phyloP scores from a whole-genome alignment of 805 yeast genomes.

The Yarrowia osloensis region DNA sequence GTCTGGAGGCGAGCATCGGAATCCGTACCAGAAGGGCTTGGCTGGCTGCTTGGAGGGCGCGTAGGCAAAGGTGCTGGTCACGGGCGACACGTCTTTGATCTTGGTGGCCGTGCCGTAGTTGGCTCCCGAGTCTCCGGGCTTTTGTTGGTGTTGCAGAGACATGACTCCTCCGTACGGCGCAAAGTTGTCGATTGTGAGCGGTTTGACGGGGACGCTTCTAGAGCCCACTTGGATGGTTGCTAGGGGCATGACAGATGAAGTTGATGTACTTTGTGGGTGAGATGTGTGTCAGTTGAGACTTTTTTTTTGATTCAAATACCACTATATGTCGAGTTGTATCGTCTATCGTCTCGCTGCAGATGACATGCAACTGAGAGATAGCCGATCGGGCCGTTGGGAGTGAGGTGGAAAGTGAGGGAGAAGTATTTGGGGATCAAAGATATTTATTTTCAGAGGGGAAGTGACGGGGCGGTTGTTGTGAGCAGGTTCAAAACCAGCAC shows the following conservation, averaged over 20 bases:
- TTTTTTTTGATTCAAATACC: no score
- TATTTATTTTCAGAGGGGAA: no score
- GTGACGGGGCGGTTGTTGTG: no score
- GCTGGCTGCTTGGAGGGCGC: constrained; percentile 54
- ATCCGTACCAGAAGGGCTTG: constrained; percentile 76
- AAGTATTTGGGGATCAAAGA: no score
- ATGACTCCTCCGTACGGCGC: constrained; percentile 73
- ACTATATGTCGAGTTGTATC: no score
- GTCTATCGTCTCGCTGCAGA: no score
- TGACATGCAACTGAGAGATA: neutral
- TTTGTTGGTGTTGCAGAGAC: constrained; percentile 73
- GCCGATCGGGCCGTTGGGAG: constrained; percentile 27
- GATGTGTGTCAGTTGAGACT: neutral
- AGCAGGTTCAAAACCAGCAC: no score
- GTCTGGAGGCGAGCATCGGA: constrained; percentile 76
- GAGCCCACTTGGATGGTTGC: constrained; percentile 4
- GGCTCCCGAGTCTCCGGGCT: constrained; percentile 55
- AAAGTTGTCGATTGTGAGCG: constrained; percentile 46
- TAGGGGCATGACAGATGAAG: no score
- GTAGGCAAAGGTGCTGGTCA: constrained; percentile 52
- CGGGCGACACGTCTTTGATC: constrained; percentile 69
- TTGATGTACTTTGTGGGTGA: neutral
- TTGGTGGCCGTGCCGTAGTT: constrained; percentile 95
- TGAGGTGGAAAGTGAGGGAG: no score
- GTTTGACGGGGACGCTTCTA: neutral